A percentile compares a stretch with the other conserved stretches of the same genome.
phyloP scores from a whole-genome alignment of 164 flowering plant species.

The Hamamelis virginiana region DNA sequence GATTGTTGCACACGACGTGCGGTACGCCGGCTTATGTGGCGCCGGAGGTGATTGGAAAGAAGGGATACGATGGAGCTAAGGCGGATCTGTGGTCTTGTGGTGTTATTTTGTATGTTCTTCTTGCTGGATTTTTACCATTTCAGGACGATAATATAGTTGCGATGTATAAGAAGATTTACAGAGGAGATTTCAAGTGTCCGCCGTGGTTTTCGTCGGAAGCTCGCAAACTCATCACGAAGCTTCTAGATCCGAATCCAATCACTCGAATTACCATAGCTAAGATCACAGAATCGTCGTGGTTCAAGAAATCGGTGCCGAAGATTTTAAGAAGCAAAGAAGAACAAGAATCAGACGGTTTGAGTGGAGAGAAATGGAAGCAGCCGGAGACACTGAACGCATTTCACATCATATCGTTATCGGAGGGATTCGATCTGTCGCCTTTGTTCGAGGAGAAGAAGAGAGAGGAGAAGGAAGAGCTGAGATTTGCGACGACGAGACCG shows the following conservation, averaged over 20 bases:
- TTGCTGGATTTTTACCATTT: constrained; percentile 46
- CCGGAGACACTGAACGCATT: constrained; percentile 40
- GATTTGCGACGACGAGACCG: constrained; percentile 43
- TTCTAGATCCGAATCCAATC: constrained; percentile 42
- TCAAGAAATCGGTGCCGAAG: constrained; percentile 31
- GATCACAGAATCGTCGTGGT: constrained; percentile 38
- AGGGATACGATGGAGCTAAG: constrained; percentile 46
- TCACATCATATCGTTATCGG: constrained; percentile 42
- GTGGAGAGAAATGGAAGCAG: constrained; percentile 11
- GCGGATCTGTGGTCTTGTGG: constrained; percentile 55
- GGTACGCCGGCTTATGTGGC: constrained; percentile 52
- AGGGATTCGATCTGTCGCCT: constrained; percentile 45
- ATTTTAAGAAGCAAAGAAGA: constrained; percentile 11
- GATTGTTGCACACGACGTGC: constrained; percentile 41
- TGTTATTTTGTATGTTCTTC: constrained; percentile 39
- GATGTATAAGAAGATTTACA: constrained; percentile 43
- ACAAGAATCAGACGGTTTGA: constrained; percentile 12
- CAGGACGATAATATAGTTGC: constrained; percentile 41
- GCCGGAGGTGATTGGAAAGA: constrained; percentile 44
- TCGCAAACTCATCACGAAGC: constrained; percentile 28
- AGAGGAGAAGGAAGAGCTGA: constrained; percentile 41
- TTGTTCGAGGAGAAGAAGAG: constrained; percentile 44
- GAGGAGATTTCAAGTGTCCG: constrained; percentile 48
- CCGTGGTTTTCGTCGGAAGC: constrained; percentile 48
- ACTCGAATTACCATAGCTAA: constrained; percentile 30